Evolutionary conservation across 176 grass and related monocot species (phyloP).

Genomic region (Microstegium vimineum): DNA sequence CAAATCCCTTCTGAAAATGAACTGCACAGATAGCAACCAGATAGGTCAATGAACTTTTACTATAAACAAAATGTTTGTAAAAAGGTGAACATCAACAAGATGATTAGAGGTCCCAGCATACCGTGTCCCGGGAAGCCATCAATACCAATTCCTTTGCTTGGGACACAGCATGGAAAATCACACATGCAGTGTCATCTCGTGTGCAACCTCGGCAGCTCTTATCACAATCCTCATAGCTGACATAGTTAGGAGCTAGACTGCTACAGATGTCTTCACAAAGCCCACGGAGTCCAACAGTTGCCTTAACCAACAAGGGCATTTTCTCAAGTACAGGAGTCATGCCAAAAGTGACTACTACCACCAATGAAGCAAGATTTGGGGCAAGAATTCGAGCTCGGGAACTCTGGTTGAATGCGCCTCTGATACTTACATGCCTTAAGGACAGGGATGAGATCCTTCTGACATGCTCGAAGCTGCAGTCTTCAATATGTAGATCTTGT

Average conservation of each 20-base stretch:
- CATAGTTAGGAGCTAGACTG: neutral
- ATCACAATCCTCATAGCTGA: neutral
- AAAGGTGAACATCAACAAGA: neutral
- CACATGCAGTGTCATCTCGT: neutral
- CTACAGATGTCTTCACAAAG: neutral
- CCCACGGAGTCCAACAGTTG: fast-evolving
- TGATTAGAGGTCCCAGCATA: neutral
- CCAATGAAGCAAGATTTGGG: neutral
- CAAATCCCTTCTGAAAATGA: neutral
- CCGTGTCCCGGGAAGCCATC: fast-evolving
- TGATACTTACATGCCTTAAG: neutral
- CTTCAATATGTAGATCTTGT: neutral
- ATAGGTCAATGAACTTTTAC: neutral
- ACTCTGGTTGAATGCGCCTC: fast-evolving
- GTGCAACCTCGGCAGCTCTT: neutral
- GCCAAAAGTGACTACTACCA: neutral
- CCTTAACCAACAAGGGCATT: neutral
- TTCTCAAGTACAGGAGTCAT: neutral
- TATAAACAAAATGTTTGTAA: neutral
- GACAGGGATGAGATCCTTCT: neutral
- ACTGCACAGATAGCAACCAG: neutral
- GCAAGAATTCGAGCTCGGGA: neutral
- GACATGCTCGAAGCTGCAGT: neutral
- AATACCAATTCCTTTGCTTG: neutral
- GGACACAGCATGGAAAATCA: neutral